A percentile compares a stretch with the other conserved stretches of the same genome.
These are phyloP conservation scores for Daldinia bambusicola DNA, from an alignment of 495 filamentous ascomycete species.

Conservation along the genomic window DNA sequence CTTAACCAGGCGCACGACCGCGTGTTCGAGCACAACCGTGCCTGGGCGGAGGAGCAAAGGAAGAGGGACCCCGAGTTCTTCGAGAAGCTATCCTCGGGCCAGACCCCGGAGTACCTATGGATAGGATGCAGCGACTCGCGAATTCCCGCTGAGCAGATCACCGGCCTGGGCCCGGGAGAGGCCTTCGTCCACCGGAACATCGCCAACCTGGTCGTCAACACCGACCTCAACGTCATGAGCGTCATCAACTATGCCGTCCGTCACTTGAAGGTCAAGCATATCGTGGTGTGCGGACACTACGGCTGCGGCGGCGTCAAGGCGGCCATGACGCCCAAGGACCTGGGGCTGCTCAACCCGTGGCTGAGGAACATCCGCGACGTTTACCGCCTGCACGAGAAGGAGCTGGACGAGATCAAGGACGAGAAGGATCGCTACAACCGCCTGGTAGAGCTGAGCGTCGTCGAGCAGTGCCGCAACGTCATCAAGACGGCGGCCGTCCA, in stretches of 20 bases:
- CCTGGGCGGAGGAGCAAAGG: conserved; percentile 63
- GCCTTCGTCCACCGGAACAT: conserved; percentile 73
- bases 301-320: conserved; percentile 72
- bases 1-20: conserved; percentile 61
- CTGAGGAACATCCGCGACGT: conserved; percentile 70
- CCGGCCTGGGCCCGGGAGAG: conserved; percentile 68
- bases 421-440: conserved; percentile 60
- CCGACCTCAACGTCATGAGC: conserved; percentile 68
- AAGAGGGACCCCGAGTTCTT: conserved; percentile 67
- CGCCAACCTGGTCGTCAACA: conserved; percentile 69
- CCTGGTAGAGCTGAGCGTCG: conserved; percentile 68
- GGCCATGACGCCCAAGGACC: conserved; percentile 66
- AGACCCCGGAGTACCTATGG: conserved; percentile 70
- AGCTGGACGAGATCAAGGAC: conserved; percentile 63
- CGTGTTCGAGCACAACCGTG: conserved; percentile 64
- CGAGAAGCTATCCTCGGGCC: conserved; percentile 60
- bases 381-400: conserved; percentile 65
- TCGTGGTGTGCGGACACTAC: conserved; percentile 73
- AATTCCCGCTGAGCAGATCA: conserved; percentile 69
- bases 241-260: conserved; percentile 70
- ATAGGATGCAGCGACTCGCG: conserved; percentile 73
- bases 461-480: conserved; percentile 67
- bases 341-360: conserved; percentile 70
- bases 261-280: conserved; percentile 70
- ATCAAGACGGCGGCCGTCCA: conserved; percentile 68